These are phyloP conservation scores for Salix brachista DNA, from an alignment of 345 rosid genomes.

Conservation along the genomic window DNA sequence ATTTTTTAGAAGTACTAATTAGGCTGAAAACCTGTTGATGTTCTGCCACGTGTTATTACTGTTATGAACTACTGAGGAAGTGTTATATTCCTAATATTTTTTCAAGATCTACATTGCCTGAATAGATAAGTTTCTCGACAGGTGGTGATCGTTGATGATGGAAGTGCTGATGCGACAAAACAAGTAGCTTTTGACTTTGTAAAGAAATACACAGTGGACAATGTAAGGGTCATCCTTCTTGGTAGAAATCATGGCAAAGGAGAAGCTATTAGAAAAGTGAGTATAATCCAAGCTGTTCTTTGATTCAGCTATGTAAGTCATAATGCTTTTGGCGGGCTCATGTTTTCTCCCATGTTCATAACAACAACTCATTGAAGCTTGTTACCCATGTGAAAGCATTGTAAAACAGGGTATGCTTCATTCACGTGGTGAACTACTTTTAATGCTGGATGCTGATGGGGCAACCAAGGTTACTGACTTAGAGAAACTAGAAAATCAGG, in stretches of 20 bases:
- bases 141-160: slow-evolving; percentile 93
- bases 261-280: slow-evolving; percentile 98
- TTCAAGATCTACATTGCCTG: not conserved
- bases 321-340: slow-evolving; percentile 8
- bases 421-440: slow-evolving; percentile 91
- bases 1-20: not conserved
- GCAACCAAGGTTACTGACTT: slow-evolving; percentile 93
- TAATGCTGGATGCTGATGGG: slow-evolving; percentile 99
- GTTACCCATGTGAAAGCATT: slow-evolving; percentile 72
- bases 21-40: not conserved
- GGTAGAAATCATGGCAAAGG: slow-evolving; percentile 98
- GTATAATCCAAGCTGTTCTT: slow-evolving; percentile 32
- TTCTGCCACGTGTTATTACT: not conserved
- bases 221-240: slow-evolving; percentile 76
- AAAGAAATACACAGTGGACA: slow-evolving; percentile 68
- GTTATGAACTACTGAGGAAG: not conserved
- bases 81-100: not conserved
- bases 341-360: slow-evolving; percentile 4
- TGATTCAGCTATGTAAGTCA: not conserved
- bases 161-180: slow-evolving; percentile 85
- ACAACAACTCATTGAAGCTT: slow-evolving; percentile 46
- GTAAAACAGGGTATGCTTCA: slow-evolving; percentile 98
- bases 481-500: slow-evolving; percentile 96
- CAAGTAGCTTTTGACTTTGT: slow-evolving; percentile 78
- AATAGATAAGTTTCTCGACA: slow-evolving; percentile 24